phyloP scores from a whole-genome alignment of 306 rosid genomes.

The Fragaria nilgerrensis region DNA sequence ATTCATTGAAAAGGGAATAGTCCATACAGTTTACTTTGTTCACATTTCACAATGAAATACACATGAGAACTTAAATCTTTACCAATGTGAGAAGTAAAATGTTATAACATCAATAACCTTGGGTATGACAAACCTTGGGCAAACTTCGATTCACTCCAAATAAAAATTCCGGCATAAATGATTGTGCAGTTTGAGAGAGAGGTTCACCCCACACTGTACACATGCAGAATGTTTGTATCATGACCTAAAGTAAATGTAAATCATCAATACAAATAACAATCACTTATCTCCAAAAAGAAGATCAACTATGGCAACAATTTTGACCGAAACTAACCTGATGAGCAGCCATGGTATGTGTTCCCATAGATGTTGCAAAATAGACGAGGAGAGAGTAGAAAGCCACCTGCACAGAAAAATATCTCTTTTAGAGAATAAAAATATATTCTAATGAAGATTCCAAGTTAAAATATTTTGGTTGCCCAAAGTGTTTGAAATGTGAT shows the following conservation, averaged over 20 bases:
- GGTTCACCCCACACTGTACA: conserved; percentile 98
- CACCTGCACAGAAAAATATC: conserved; percentile 47
- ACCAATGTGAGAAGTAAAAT: not conserved
- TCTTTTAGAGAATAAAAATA: not conserved
- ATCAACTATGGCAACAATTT: conserved; percentile 12
- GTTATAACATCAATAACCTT: not conserved
- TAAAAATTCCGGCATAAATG: conserved; percentile 88
- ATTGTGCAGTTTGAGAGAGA: conserved; percentile 92
- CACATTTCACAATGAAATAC: not conserved
- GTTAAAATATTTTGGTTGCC: not conserved
- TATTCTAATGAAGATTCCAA: not conserved
- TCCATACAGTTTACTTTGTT: not conserved
- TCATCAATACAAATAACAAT: conserved; percentile 25
- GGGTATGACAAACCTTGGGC: conserved; percentile 60
- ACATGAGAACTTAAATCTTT: not conserved
- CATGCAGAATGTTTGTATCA: conserved; percentile 74
- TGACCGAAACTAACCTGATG: conserved; percentile 65
- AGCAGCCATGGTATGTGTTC: conserved; percentile 85
- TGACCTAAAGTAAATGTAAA: conserved; percentile 54
- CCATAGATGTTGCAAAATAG: conserved; percentile 84
- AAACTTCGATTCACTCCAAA: conserved; percentile 60
- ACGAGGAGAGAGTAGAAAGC: conserved; percentile 74
- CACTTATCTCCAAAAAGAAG: conserved; percentile 19
- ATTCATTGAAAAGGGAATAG: not conserved
- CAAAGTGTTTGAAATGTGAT: not conserved